Evolutionary conservation across 192 early-diverging fungal species (phyloP).

Genomic region (Fimicolochytrium jonesii): DNA sequence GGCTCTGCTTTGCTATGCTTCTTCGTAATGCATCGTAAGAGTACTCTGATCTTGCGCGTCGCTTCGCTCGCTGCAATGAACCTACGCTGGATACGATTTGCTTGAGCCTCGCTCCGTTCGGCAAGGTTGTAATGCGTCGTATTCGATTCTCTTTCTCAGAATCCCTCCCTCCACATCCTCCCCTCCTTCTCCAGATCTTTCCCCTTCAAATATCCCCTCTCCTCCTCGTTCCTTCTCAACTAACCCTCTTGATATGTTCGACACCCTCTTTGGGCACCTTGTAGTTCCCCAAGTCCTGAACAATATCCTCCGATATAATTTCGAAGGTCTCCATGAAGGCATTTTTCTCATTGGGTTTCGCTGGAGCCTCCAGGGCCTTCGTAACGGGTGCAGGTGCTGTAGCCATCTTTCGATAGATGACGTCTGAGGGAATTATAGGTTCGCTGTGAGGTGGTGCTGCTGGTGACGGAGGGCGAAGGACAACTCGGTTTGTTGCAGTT

Average conservation of each 20-base stretch:
- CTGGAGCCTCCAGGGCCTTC: background rate
- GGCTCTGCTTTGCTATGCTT: too few relatives aligned
- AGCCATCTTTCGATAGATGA: too few relatives aligned
- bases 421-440: too few relatives aligned
- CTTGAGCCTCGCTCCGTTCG: too few relatives aligned
- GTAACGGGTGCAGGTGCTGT: background rate
- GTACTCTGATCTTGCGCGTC: background rate
- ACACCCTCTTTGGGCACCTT: constrained; percentile 59
- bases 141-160: too few relatives aligned
- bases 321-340: constrained; percentile 73
- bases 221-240: background rate
- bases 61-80: too few relatives aligned
- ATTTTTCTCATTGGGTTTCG: constrained; percentile 25
- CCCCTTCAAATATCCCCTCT: background rate
- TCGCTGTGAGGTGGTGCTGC: too few relatives aligned
- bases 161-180: background rate
- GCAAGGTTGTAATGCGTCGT: too few relatives aligned
- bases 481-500: too few relatives aligned
- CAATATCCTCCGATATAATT: constrained; percentile 66
- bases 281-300: constrained; percentile 65
- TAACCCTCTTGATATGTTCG: constrained; percentile 41
- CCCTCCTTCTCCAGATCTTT: background rate
- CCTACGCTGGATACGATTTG: too few relatives aligned
- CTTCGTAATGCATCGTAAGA: background rate
- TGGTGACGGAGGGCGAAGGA: too few relatives aligned